phyloP scores from a whole-genome alignment of 139 green algal species.

The Chlorella sp. region DNA sequence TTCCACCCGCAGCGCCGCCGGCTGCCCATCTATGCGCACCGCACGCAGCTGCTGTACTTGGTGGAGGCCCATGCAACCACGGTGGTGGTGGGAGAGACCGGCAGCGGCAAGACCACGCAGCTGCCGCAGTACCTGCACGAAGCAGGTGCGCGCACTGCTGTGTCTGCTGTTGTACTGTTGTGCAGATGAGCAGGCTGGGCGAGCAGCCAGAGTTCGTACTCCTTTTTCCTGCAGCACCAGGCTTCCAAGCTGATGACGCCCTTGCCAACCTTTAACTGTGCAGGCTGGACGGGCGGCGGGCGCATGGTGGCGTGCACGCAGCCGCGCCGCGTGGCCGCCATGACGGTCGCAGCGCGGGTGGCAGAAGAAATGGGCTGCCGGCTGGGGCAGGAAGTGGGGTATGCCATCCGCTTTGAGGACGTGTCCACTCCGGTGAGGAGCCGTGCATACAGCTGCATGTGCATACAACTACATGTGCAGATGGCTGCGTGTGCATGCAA shows the following conservation, averaged over 20 bases:
- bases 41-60: constrained; percentile 80
- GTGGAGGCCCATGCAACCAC: constrained; percentile 77
- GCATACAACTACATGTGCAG: neutral
- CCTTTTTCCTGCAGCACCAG: no score
- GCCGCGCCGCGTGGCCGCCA: constrained; percentile 75
- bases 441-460: neutral
- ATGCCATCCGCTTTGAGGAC: constrained; percentile 96
- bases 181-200: no score
- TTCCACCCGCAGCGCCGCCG: constrained; percentile 24
- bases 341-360: constrained; percentile 87
- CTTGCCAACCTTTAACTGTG: no score
- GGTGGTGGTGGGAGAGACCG: constrained; percentile 82
- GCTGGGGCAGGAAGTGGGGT: constrained; percentile 73
- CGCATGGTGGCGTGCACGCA: constrained; percentile 84
- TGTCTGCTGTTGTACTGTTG: no score
- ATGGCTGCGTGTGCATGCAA: neutral
- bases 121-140: constrained; percentile 74
- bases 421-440: constrained; percentile 64
- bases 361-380: constrained; percentile 82
- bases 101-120: constrained; percentile 81
- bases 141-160: constrained; percentile 31
- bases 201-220: no score
- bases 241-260: no score
- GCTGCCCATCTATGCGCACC: constrained; percentile 57
- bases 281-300: constrained; percentile 56